Evolutionary conservation across 169 alveolate species (phyloP).

Genomic region (Plasmodium relictum): DNA sequence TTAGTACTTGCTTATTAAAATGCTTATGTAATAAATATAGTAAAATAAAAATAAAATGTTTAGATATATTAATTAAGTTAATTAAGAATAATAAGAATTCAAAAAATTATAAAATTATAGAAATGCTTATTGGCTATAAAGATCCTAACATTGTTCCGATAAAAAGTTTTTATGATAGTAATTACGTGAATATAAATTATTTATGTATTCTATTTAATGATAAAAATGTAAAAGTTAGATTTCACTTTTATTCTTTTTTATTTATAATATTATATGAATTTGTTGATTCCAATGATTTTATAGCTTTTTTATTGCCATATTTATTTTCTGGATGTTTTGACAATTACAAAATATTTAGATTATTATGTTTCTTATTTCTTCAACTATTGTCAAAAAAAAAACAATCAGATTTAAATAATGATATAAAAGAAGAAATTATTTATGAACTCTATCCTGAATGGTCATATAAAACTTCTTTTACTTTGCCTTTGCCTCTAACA

Average conservation of each 20-base stretch:
- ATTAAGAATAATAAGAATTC: conserved; percentile 53
- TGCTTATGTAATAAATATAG: conserved; percentile 66
- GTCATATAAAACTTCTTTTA: conserved; percentile 62
- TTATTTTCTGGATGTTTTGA: conserved; percentile 64
- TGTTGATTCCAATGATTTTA: conserved; percentile 41
- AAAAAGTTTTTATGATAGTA: conserved; percentile 52
- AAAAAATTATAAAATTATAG: conserved; percentile 54
- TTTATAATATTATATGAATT: conserved; percentile 43
- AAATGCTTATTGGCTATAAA: conserved; percentile 70
- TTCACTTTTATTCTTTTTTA: conserved; percentile 43
- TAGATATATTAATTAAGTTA: conserved; percentile 25
- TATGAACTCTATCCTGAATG: conserved; percentile 64
- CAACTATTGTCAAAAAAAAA: conserved; percentile 36
- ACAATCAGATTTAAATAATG: conserved; percentile 10
- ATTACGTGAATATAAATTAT: conserved; percentile 53
- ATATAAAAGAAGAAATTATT: conserved; percentile 51
- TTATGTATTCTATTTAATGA: conserved; percentile 58
- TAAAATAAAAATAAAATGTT: conserved; percentile 43
- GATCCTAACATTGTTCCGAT: conserved; percentile 64
- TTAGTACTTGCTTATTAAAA: conserved; percentile 37
- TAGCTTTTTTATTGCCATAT: conserved; percentile 41
- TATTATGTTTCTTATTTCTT: conserved; percentile 28
- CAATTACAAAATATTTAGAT: conserved; percentile 51
- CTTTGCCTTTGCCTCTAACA: conserved; percentile 63
- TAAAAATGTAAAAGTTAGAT: conserved; percentile 48